These are phyloP conservation scores for Blastobotrys persicus DNA, from an alignment of 1,139 yeast species.

Conservation along the genomic window DNA sequence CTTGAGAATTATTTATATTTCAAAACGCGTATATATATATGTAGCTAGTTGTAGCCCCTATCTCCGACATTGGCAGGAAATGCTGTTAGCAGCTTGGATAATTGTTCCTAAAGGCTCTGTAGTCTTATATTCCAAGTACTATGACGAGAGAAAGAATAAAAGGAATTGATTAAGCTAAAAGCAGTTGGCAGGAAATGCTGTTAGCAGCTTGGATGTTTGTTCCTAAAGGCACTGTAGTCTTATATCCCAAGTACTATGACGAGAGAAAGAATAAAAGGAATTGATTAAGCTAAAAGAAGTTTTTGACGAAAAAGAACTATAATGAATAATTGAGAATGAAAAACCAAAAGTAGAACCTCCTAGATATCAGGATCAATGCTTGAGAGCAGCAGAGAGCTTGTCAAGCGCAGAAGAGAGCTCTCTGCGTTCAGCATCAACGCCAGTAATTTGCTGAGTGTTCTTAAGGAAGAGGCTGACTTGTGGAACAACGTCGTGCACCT, in stretches of 20 bases:
- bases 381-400: slow-evolving; percentile 8
- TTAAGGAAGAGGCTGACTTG: not conserved
- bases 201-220: no score
- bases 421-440: slow-evolving; percentile 7
- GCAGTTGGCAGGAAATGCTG: no score
- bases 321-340: not conserved
- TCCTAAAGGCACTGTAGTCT: no score
- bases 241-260: no score
- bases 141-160: not conserved
- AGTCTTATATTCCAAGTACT: no score
- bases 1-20: no score
- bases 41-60: no score
- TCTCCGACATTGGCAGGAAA: no score
- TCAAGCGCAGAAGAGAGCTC: slow-evolving; percentile 7
- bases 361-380: not conserved
- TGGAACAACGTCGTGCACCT: slow-evolving; percentile 1
- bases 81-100: no score
- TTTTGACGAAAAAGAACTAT: not conserved
- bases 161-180: not conserved
- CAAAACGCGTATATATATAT: no score
- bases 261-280: not conserved
- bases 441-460: slow-evolving; percentile 4
- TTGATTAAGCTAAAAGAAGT: not conserved
- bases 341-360: not conserved
- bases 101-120: no score